Conservation (phyloP, 2,329 filamentous ascomycete species). For the Fusarium xyrophilum region DNA sequence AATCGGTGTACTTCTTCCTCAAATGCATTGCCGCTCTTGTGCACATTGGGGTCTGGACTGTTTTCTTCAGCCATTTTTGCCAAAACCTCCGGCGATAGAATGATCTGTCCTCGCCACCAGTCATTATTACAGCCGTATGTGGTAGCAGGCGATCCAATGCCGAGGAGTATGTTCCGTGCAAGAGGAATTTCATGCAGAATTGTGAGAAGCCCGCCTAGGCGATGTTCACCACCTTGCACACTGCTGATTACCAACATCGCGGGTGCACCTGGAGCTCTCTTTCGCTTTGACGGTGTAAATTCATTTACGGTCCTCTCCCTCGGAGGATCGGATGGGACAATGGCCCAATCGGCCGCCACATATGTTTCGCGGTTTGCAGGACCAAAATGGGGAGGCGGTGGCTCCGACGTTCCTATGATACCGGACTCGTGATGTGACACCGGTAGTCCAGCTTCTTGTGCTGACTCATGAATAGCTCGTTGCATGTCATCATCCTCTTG, state of each 20-base stretch:
- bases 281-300: conserved; percentile 52
- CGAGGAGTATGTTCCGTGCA: conserved; percentile 62
- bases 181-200: conserved; percentile 67
- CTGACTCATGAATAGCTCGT: conserved; percentile 63
- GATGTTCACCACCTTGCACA: conserved; percentile 47
- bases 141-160: conserved; percentile 49
- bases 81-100: conserved; percentile 51
- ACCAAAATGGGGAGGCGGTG: conserved; percentile 61
- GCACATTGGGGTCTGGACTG: conserved; percentile 39
- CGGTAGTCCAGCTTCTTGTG: conserved; percentile 57
- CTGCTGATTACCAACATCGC: conserved; percentile 57
- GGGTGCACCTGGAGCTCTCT: conserved; percentile 52
- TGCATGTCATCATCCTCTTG: conserved; percentile 64
- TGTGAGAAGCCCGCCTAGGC: conserved; percentile 62
- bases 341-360: conserved; percentile 63
- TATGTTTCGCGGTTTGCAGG: conserved; percentile 65
- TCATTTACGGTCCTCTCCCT: conserved; percentile 31
- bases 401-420: conserved; percentile 50
- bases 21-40: conserved; percentile 47
- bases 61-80: conserved; percentile 44
- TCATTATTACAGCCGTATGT: conserved; percentile 63
- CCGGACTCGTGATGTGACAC: conserved; percentile 58
- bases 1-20: conserved; percentile 66
- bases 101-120: conserved; percentile 68
- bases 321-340: conserved; percentile 55